These are phyloP conservation scores for Fennellomyces sp. DNA, from an alignment of 371 early-diverging fungal genomes.

Conservation along the genomic window DNA sequence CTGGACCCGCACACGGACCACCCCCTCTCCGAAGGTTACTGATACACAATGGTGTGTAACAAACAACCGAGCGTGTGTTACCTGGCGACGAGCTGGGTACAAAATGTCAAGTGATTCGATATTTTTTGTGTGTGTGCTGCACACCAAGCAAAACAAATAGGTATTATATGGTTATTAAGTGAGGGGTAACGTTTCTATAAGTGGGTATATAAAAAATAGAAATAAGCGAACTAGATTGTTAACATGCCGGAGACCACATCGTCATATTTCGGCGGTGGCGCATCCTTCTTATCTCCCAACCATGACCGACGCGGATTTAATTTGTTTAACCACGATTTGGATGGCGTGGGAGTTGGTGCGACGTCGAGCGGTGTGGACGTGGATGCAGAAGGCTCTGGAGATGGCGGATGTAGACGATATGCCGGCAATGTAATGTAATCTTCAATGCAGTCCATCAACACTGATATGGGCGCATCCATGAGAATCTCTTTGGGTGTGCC, in stretches of 20 bases:
- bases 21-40: too few relatives aligned
- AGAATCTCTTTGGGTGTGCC: slow-evolving; percentile 26
- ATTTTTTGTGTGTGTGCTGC: too few relatives aligned
- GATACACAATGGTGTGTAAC: too few relatives aligned
- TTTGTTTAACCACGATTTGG: slow-evolving; percentile 14
- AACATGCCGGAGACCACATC: background rate
- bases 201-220: background rate
- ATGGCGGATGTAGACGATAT: slow-evolving; percentile 12
- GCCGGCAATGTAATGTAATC: slow-evolving; percentile 32
- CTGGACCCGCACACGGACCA: background rate
- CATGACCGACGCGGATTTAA: slow-evolving; percentile 10
- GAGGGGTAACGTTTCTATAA: too few relatives aligned
- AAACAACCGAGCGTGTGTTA: too few relatives aligned
- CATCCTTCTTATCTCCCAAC: background rate
- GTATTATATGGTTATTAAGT: too few relatives aligned
- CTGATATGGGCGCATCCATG: slow-evolving; percentile 35
- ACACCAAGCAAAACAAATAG: too few relatives aligned
- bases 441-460: slow-evolving; percentile 23
- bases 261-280: slow-evolving; percentile 11
- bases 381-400: background rate
- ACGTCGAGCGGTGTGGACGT: background rate
- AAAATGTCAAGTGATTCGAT: background rate
- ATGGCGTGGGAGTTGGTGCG: background rate
- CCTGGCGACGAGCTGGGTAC: too few relatives aligned
- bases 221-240: background rate